A percentile compares a stretch with the other conserved stretches of the same genome.
Conservation (phyloP, 495 filamentous ascomycete genomes). For the Daldinia loculata region DNA sequence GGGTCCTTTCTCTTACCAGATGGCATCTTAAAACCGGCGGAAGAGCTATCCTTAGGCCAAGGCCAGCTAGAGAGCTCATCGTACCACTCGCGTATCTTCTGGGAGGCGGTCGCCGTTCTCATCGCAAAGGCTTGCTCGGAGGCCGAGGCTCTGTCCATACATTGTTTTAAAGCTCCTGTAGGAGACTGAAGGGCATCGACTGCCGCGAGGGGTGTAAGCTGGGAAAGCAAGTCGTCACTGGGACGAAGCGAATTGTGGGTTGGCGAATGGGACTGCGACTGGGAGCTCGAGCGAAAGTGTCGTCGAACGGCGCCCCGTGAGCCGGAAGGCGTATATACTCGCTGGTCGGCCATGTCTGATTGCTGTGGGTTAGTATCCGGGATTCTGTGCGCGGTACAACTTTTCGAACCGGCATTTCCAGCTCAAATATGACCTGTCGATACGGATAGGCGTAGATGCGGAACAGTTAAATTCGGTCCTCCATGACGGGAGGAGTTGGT, state of each 20-base stretch:
- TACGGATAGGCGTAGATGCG: slow-evolving; percentile 12
- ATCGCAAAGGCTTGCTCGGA: slow-evolving; percentile 76
- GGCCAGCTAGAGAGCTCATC: slow-evolving; percentile 78
- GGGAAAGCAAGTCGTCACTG: slow-evolving; percentile 55
- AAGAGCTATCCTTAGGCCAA: slow-evolving; percentile 69
- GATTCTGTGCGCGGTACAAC: slow-evolving; percentile 18
- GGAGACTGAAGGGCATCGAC: slow-evolving; percentile 59
- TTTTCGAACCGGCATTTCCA: slow-evolving; percentile 33
- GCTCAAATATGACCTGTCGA: slow-evolving; percentile 30
- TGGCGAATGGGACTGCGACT: slow-evolving; percentile 51
- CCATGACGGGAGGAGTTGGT: slow-evolving; percentile 27
- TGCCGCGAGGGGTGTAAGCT: slow-evolving; percentile 53
- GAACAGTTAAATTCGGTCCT: slow-evolving; percentile 32
- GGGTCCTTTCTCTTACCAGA: slow-evolving; percentile 52
- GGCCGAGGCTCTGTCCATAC: slow-evolving; percentile 71
- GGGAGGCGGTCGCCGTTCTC: slow-evolving; percentile 75
- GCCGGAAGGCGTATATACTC: slow-evolving; percentile 39
- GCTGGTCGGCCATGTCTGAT: slow-evolving; percentile 41
- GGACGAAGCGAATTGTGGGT: slow-evolving; percentile 45
- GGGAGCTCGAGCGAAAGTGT: slow-evolving; percentile 43
- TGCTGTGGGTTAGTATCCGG: slow-evolving; percentile 43
- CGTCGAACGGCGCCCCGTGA: slow-evolving; percentile 41
- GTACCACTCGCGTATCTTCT: slow-evolving; percentile 79
- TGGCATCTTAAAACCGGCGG: slow-evolving; percentile 64
- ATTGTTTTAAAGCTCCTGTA: slow-evolving; percentile 64